These are phyloP conservation scores for Arthrobotrys entomopaga DNA, from an alignment of 2,329 filamentous ascomycete genomes.

Conservation along the genomic window DNA sequence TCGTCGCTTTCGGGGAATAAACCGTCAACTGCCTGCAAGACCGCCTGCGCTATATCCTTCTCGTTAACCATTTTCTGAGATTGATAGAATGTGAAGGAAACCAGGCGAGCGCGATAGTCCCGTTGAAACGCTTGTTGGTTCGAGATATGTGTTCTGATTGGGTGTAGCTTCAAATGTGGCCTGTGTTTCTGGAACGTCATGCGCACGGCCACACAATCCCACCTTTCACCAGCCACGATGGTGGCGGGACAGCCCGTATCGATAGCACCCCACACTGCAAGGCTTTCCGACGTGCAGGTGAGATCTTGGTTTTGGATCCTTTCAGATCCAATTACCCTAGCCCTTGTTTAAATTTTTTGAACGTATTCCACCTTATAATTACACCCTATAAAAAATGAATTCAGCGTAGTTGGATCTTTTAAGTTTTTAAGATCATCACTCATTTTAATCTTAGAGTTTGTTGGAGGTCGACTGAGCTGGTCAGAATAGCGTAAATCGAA, in stretches of 20 bases:
- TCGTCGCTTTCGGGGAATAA: constrained; percentile 50
- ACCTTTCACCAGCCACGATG: background rate
- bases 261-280: constrained; percentile 18
- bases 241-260: constrained; percentile 7
- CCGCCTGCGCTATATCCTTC: constrained; percentile 45
- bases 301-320: no score
- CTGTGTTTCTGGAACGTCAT: constrained; percentile 39
- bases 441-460: no score
- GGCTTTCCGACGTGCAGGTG: no score
- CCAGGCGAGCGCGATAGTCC: background rate
- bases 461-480: no score
- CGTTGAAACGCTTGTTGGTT: background rate
- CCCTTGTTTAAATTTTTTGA: no score
- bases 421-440: background rate
- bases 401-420: background rate
- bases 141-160: constrained; percentile 42
- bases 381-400: no score
- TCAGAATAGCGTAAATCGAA: no score
- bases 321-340: no score
- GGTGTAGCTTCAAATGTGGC: constrained; percentile 19
- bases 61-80: constrained; percentile 26
- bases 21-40: constrained; percentile 49
- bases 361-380: no score
- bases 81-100: background rate
- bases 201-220: background rate